Percentiles rank a stretch among this genome's conserved stretches.
These are phyloP conservation scores for Candida coquimbonensis DNA, from an alignment of 805 yeast species.

Conservation along the genomic window DNA sequence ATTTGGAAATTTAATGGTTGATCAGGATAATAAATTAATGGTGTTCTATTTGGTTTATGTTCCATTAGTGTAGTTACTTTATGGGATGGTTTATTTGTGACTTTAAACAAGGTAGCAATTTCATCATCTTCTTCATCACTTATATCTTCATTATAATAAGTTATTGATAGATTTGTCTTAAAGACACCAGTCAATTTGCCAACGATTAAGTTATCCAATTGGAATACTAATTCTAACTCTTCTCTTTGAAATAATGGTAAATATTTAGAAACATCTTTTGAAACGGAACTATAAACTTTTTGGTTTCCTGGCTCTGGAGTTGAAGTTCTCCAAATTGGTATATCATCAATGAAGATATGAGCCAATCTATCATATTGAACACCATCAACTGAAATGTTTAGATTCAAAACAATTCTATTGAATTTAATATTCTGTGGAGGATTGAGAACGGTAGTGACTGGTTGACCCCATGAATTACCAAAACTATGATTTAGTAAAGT, in stretches of 20 bases:
- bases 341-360: slow-evolving; percentile 53
- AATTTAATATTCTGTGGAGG: slow-evolving; percentile 38
- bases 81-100: slow-evolving; percentile 18
- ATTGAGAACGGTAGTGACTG: slow-evolving; percentile 37
- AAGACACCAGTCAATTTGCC: slow-evolving; percentile 55
- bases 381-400: slow-evolving; percentile 48
- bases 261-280: slow-evolving; percentile 62
- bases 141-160: slow-evolving; percentile 36
- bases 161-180: slow-evolving; percentile 42
- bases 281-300: slow-evolving; percentile 38
- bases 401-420: slow-evolving; percentile 46
- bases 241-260: slow-evolving; percentile 38
- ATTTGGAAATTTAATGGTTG: slow-evolving; percentile 28
- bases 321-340: slow-evolving; percentile 77
- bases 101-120: slow-evolving; percentile 10
- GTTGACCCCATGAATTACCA: slow-evolving; percentile 56
- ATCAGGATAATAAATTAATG: slow-evolving; percentile 40
- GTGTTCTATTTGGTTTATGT: slow-evolving; percentile 28
- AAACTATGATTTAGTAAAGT: slow-evolving; percentile 40
- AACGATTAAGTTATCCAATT: slow-evolving; percentile 57
- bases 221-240: slow-evolving; percentile 40
- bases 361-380: slow-evolving; percentile 62
- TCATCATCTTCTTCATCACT: slow-evolving; percentile 12
- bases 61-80: slow-evolving; percentile 12
- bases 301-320: slow-evolving; percentile 70